These are phyloP conservation scores for Entomophthora muscae DNA, from an alignment of 371 early-diverging fungal species.

Conservation along the genomic window DNA sequence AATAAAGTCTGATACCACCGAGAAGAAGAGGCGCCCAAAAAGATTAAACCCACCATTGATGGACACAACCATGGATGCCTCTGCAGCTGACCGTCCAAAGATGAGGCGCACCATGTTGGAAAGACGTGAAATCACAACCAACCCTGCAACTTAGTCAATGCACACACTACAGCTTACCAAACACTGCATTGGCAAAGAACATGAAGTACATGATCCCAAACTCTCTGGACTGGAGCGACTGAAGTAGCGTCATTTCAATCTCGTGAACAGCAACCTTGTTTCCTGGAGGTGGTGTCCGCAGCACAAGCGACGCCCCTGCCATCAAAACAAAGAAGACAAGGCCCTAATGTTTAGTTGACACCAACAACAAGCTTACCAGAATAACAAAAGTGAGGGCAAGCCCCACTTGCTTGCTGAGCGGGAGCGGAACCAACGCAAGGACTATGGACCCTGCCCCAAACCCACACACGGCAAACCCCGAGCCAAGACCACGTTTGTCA, in stretches of 20 bases:
- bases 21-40: slow-evolving; percentile 32
- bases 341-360: not conserved
- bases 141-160: not conserved
- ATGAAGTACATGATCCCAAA: slow-evolving; percentile 32
- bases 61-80: slow-evolving; percentile 31
- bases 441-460: slow-evolving; percentile 49
- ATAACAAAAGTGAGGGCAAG: slow-evolving; percentile 33
- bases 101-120: slow-evolving; percentile 31
- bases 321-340: slow-evolving; percentile 24
- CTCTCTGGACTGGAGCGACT: slow-evolving; percentile 27
- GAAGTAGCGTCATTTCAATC: slow-evolving; percentile 23
- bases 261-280: slow-evolving; percentile 21
- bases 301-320: slow-evolving; percentile 20
- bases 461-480: slow-evolving; percentile 41
- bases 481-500: slow-evolving; percentile 28
- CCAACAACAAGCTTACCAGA: slow-evolving; percentile 19
- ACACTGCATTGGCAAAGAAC: slow-evolving; percentile 31
- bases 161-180: slow-evolving; percentile 13
- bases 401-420: slow-evolving; percentile 24
- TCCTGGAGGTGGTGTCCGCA: slow-evolving; percentile 45
- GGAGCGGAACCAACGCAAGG: slow-evolving; percentile 32
- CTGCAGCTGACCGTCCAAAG: slow-evolving; percentile 25
- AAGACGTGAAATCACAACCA: slow-evolving; percentile 38
- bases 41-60: slow-evolving; percentile 42
- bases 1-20: slow-evolving; percentile 29